Base-by-base conservation (phyloP, 108 stramenopile genomes). In the Discostella pseudostelligera region DNA sequence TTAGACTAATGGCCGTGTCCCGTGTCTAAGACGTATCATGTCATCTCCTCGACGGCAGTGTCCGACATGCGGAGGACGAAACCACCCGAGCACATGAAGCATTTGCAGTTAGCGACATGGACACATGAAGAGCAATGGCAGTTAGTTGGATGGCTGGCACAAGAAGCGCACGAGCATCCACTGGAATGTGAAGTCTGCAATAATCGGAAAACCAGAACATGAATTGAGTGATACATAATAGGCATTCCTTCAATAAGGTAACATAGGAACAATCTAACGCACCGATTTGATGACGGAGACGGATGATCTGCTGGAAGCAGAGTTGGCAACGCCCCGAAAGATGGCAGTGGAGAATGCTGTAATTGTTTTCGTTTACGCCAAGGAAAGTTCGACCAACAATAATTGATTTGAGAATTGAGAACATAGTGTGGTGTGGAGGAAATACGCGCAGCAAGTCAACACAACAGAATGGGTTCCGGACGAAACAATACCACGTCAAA, bases 101-200 rank as follows among this genome's bases (percentile, higher is more conserved):
- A 84, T 2, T 17, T 39, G 56, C 83, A 84, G 44, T 66, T 68
- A n/a, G 80, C 57, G 7, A 65, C n/a, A 50, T 80, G 78, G 36
- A 65, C 47, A 57, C 69, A 78, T 16, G 47, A 62, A 0, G 35
- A 25, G 62, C 70, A 71, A 14, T 7, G 7, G 42, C 70, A 71
- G 39, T 51, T 47, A 20, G 60, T 16, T 2, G 12, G 47, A 54
- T 63, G 70, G 54, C 25, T 44, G 40, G n/a, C 16, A 40, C 70
- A 62, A 7, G 70, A 71, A 16, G 56, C 39, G 48, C 55, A 65
- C 43, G 16, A 32, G 62, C 56, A 58, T 49, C 37, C 24, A 49
- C 21, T 46, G 36, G 73, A 53, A 12, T 32, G 32, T 4, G 32
- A 32, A 32, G 32, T 5, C 32, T 32, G 3, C 3, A 32, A 32